Percentiles rank a stretch among this genome's conserved stretches.
These are phyloP conservation scores for Naganishia onofrii DNA, from an alignment of 768 basidiomycete species.

Conservation along the genomic window DNA sequence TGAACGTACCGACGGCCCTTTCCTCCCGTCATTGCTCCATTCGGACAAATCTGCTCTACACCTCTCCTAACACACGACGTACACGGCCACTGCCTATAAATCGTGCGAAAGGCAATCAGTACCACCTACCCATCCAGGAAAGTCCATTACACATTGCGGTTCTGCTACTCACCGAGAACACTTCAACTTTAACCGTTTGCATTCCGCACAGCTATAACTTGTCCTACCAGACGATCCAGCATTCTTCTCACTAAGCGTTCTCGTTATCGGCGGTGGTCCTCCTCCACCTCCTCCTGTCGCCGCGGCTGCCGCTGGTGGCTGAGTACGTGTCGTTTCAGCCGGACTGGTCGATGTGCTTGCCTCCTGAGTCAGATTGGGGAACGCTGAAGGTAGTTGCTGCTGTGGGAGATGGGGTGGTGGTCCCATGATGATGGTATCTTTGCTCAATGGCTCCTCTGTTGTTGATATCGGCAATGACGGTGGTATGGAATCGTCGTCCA, in stretches of 20 bases:
- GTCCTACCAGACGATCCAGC: conserved; percentile 5
- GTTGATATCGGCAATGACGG: neutral
- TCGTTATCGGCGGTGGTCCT: conserved; percentile 3
- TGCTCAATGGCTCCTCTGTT: neutral
- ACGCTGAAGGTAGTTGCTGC: neutral
- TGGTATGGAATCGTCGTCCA: neutral
- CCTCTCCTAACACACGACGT: conserved; percentile 47
- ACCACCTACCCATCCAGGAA: neutral
- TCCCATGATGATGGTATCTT: neutral
- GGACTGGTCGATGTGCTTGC: conserved; percentile 14
- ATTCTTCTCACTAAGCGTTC: neutral
- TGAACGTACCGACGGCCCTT: conserved; percentile 43
- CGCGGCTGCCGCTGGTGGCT: neutral
- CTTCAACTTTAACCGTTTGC: conserved; percentile 46
- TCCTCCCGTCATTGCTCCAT: conserved; percentile 45
- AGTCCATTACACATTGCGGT: no score
- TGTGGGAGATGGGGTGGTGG: neutral
- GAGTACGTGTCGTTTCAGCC: neutral
- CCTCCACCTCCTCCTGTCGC: no score
- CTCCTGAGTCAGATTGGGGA: neutral
- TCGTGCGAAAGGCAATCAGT: neutral
- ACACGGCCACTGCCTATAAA: conserved; percentile 44
- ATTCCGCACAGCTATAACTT: conserved; percentile 50
- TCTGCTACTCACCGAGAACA: conserved; percentile 37
- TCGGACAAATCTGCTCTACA: conserved; percentile 49